Percentiles rank a stretch among this genome's conserved stretches.
Conservation (phyloP, 371 early-diverging fungal species). For the Capillidium rhysosporum region DNA sequence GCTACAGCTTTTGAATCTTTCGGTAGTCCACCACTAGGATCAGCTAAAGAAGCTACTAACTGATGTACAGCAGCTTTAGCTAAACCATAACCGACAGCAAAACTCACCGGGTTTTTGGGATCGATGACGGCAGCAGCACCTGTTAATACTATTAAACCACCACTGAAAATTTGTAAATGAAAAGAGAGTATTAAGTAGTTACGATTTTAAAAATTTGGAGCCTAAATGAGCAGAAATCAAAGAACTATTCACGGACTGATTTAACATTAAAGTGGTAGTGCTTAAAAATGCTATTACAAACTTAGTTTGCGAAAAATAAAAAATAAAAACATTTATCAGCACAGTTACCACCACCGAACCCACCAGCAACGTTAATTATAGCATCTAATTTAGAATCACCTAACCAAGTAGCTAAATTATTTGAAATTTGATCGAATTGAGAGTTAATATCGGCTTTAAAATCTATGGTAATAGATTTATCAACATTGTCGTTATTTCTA, state of each 20-base stretch:
- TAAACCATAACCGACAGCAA: slow-evolving; percentile 87
- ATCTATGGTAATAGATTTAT: slow-evolving; percentile 37
- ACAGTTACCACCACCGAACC: slow-evolving; percentile 92
- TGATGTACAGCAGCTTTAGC: slow-evolving; percentile 92
- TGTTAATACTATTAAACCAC: slow-evolving; percentile 61
- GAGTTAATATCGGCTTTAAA: slow-evolving; percentile 20
- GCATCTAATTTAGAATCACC: slow-evolving; percentile 38
- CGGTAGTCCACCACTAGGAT: slow-evolving; percentile 56
- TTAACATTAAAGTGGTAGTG: slow-evolving; percentile 46
- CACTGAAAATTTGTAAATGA: slow-evolving; percentile 17
- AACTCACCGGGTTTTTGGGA: slow-evolving; percentile 29
- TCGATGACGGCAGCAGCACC: slow-evolving; percentile 56
- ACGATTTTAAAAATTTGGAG: slow-evolving; percentile 50
- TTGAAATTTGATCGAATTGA: slow-evolving; percentile 31
- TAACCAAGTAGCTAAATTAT: slow-evolving; percentile 13
- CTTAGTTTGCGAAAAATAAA: background rate
- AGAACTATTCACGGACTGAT: slow-evolving; percentile 67
- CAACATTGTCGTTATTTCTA: slow-evolving; percentile 44
- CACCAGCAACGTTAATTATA: slow-evolving; percentile 86
- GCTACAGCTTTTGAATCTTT: slow-evolving; percentile 40
- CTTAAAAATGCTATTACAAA: slow-evolving; percentile 35
- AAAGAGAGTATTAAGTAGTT: slow-evolving; percentile 9
- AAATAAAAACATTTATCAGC: slow-evolving; percentile 27
- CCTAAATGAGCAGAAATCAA: slow-evolving; percentile 65
- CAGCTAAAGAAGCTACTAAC: slow-evolving; percentile 55